phyloP scores from a whole-genome alignment of 1,284 basidiomycete species.

The Naganishia cerealis region DNA sequence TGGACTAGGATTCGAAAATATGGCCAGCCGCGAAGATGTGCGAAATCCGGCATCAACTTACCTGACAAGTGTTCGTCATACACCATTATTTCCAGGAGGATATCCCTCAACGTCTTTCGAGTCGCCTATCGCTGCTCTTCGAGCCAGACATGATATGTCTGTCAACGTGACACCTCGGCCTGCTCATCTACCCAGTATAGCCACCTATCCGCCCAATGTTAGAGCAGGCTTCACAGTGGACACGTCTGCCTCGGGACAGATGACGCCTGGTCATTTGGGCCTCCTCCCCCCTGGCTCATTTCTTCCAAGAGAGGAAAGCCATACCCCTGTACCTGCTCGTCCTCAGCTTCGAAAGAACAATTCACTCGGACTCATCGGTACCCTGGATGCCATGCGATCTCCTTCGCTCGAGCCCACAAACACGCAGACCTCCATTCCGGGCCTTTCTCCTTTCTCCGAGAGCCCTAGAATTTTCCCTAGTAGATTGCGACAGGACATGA shows the following conservation, averaged over 20 bases:
- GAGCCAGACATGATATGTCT: not conserved
- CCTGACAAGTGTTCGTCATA: not conserved
- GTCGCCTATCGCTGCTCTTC: not conserved
- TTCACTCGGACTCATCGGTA: constrained; percentile 15
- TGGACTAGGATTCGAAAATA: constrained; percentile 9
- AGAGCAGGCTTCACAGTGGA: not conserved
- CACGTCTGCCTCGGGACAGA: not conserved
- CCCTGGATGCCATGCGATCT: constrained; percentile 26
- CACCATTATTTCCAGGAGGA: constrained; percentile 9
- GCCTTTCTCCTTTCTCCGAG: constrained; percentile 2
- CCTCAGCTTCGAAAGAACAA: constrained; percentile 24
- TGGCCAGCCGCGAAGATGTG: not conserved
- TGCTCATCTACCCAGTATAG: not conserved
- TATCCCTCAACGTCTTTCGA: not conserved
- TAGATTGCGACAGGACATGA: constrained; percentile 5
- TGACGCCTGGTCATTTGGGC: not conserved
- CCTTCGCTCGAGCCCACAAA: constrained; percentile 19
- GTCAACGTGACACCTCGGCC: not conserved
- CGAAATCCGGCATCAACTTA: not conserved
- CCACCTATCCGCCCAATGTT: not conserved
- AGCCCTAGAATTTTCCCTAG: constrained; percentile 5
- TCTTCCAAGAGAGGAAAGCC: not conserved
- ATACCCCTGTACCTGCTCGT: not conserved
- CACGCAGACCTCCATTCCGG: not conserved
- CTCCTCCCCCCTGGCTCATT: not conserved